Evolutionary conservation across 2,329 filamentous ascomycete species (phyloP).

Genomic region (Bisporella sp.): DNA sequence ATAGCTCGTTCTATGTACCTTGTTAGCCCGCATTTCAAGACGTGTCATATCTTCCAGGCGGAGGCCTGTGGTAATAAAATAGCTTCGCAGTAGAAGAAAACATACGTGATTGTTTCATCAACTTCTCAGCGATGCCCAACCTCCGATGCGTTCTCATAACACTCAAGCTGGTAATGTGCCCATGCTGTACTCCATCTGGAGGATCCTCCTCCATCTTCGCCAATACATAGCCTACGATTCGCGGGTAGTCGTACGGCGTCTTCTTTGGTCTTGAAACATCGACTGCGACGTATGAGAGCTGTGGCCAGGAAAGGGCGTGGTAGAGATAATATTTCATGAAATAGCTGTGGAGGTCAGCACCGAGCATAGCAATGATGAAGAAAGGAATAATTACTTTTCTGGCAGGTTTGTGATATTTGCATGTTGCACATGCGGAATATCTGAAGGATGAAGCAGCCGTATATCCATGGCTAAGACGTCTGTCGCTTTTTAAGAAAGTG

Average conservation of each 20-base stretch:
- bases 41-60: too few species aligned
- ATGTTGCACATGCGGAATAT: slow-evolving; percentile 90
- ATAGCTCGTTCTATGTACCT: slow-evolving; percentile 71
- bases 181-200: slow-evolving; percentile 80
- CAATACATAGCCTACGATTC: slow-evolving; percentile 98
- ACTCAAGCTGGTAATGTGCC: slow-evolving; percentile 90
- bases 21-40: too few species aligned
- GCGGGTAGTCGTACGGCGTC: slow-evolving; percentile 81
- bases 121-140: slow-evolving; percentile 88
- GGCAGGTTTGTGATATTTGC: slow-evolving; percentile 98
- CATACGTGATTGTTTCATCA: slow-evolving; percentile 94
- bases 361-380: slow-evolving; percentile 2
- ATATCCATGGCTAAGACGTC: slow-evolving; percentile 71
- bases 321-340: slow-evolving; percentile 99
- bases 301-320: slow-evolving; percentile 96
- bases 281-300: slow-evolving; percentile 93
- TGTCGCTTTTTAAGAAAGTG: neutral
- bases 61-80: too few species aligned
- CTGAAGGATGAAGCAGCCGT: slow-evolving; percentile 72
- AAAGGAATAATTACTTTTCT: slow-evolving; percentile 54
- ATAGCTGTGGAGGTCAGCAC: slow-evolving; percentile 44
- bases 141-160: slow-evolving; percentile 95
- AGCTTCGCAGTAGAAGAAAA: slow-evolving; percentile 18
- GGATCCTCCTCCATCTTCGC: slow-evolving; percentile 99
- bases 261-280: slow-evolving; percentile 76